Evolutionary conservation across 2,329 filamentous ascomycete species (phyloP).

Genomic region (Ceratocystis albifundus): DNA sequence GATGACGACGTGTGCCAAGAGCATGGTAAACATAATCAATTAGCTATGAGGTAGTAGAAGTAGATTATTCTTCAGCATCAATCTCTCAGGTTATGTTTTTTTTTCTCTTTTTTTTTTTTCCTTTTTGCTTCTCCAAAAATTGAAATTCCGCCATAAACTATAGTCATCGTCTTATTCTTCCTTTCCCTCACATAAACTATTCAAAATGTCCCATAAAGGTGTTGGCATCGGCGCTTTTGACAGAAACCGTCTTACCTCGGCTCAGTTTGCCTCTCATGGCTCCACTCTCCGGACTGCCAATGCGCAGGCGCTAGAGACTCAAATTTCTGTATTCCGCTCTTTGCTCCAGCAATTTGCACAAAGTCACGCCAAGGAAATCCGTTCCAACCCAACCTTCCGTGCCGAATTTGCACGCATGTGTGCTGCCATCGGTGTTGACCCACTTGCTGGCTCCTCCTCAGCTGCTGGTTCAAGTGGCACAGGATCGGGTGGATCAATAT

Average conservation of each 20-base stretch:
- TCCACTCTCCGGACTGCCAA: conserved; percentile 75
- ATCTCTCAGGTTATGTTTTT: background rate
- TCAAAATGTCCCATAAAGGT: conserved; percentile 59
- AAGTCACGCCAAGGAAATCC: conserved; percentile 91
- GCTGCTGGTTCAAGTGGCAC: conserved; percentile 32
- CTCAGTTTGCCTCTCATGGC: conserved; percentile 85
- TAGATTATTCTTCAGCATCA: background rate
- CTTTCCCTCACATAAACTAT: background rate
- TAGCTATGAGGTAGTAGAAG: background rate
- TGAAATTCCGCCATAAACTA: background rate
- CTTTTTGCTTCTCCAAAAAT: background rate
- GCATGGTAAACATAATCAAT: background rate
- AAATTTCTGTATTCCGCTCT: conserved; percentile 91
- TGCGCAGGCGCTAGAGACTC: conserved; percentile 74
- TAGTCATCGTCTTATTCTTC: background rate
- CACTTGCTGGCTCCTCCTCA: conserved; percentile 48
- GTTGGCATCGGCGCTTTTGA: conserved; percentile 87
- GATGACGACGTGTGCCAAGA: conserved; percentile 17
- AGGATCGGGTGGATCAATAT: conserved; percentile 55
- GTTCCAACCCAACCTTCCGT: conserved; percentile 86
- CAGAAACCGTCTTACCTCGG: conserved; percentile 68
- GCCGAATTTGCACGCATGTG: conserved; percentile 99
- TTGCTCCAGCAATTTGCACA: conserved; percentile 89
- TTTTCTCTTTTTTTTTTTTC: too few species aligned
- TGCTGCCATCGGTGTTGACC: conserved; percentile 90